These are phyloP conservation scores for Leishmania aethiopica DNA, from an alignment of 208 protist species.

Conservation along the genomic window DNA sequence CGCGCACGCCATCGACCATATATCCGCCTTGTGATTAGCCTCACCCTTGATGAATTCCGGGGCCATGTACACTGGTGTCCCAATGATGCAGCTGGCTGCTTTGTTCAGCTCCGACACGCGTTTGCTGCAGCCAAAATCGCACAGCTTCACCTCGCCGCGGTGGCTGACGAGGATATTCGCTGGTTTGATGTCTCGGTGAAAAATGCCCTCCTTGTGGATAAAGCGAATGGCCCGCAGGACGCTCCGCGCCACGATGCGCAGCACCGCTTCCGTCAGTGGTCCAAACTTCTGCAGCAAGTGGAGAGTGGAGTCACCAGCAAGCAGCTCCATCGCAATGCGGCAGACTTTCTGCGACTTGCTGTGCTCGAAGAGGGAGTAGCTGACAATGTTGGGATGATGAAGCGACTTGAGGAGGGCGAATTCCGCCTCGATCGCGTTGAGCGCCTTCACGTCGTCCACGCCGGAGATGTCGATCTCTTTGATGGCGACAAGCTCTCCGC, in stretches of 20 bases:
- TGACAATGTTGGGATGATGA: constrained; percentile 89
- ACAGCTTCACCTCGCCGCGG: constrained; percentile 87
- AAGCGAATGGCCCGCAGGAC: constrained; percentile 82
- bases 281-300: constrained; percentile 81
- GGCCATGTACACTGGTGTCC: constrained; percentile 91
- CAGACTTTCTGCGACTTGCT: constrained; percentile 85
- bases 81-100: constrained; percentile 84
- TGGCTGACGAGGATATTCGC: constrained; percentile 91
- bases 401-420: constrained; percentile 86
- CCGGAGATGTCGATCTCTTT: constrained; percentile 88
- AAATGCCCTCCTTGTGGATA: constrained; percentile 90
- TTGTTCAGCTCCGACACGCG: constrained; percentile 86
- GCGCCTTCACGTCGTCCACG: constrained; percentile 68
- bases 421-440: constrained; percentile 81
- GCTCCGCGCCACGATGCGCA: constrained; percentile 72
- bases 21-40: constrained; percentile 81
- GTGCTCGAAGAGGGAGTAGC: constrained; percentile 89
- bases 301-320: constrained; percentile 86
- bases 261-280: constrained; percentile 77
- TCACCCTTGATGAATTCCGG: constrained; percentile 91
- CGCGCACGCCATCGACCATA: constrained; percentile 89
- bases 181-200: constrained; percentile 92
- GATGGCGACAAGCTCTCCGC: constrained; percentile 84
- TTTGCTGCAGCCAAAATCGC: constrained; percentile 93
- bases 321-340: constrained; percentile 90